Evolutionary conservation across 768 basidiomycete species (phyloP), one percentile per base, ranked within the genome.

Genomic region (Crucibulum laeve): DNA sequence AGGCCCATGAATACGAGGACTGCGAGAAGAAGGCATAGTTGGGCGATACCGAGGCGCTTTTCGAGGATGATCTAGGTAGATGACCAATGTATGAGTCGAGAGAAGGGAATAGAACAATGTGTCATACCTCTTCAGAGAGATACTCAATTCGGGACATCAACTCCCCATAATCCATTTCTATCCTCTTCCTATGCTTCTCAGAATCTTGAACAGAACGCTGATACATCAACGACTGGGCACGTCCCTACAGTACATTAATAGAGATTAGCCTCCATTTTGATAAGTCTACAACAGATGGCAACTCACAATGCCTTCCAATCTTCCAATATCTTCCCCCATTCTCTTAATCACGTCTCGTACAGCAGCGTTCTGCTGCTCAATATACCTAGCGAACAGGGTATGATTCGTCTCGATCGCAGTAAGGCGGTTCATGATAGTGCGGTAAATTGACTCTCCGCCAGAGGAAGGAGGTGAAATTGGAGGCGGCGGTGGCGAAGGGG

Each of bases 381-480:
- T 82, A 57, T 96, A 98, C 14, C 81, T 64, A 45, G 82, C 76
- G 34, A 90, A 85, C 3, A 97, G 71, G 0, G 90, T 90, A 38
- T 92, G 87, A 53, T 94, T 96, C 6, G 77, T 76, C 61, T 98
- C 94, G 11, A 98, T 74, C 4, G 80, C 78, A 2, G 80, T 78
- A 8, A 99, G 74, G 5, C 93, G 84, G 53, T 96, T 95, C 82
- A 94, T 94, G 52, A 98, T 99, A 10, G 86, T 90, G 5, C 92
- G 85, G 55, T 96, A 98, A 51, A 99, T 93, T 1, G 91, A 94
- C 60, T 99, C 96, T 18, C 89, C 90, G 10, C 77, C 73, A 5
- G 55, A 50, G 7, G 53, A 23, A 7, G 51, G 11, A 5, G 18
- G 7, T 19, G 25, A 13, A 13, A 4, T n/a, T 14, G 41, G 41